Percentiles rank a stretch among this genome's conserved stretches.
Conservation (phyloP, 768 basidiomycete species). For the Suillus placidus region DNA sequence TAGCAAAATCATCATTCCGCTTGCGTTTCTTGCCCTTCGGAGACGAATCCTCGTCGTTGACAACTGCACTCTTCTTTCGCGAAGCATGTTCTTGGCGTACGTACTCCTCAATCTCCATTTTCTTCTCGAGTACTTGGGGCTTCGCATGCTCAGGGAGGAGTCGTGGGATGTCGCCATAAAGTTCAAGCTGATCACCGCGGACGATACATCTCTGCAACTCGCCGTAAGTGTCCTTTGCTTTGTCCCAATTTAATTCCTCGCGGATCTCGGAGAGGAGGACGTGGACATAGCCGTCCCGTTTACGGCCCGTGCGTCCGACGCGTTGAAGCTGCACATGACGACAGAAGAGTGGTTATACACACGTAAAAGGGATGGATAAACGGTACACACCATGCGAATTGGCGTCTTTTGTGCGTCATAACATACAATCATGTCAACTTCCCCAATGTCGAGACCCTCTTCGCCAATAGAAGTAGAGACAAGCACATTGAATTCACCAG, state of each 20-base stretch:
- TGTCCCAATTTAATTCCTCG: conserved; percentile 89
- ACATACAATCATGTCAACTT: conserved; percentile 93
- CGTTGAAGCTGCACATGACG: conserved; percentile 76
- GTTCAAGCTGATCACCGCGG: conserved; percentile 82
- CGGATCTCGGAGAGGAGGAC: conserved; percentile 88
- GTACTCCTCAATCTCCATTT: conserved; percentile 81
- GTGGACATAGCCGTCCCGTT: conserved; percentile 86
- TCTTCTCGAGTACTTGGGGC: conserved; percentile 77
- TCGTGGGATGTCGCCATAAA: conserved; percentile 91
- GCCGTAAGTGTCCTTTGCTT: conserved; percentile 82
- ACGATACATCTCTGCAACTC: conserved; percentile 89
- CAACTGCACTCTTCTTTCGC: conserved; percentile 33
- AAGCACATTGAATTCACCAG: conserved; percentile 85
- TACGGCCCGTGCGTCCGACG: conserved; percentile 92
- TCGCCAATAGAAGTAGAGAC: conserved; percentile 98
- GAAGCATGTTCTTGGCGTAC: conserved; percentile 51
- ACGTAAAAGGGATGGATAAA: background rate
- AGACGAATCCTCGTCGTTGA: conserved; percentile 32
- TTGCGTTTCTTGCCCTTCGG: conserved; percentile 61
- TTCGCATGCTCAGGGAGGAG: conserved; percentile 78
- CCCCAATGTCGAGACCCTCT: conserved; percentile 97
- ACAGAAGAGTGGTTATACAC: conserved; percentile 12
- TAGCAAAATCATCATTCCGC: conserved; percentile 62
- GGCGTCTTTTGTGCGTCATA: conserved; percentile 97
- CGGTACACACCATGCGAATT: conserved; percentile 84